Evolutionary conservation across 1,284 basidiomycete genomes (phyloP), one percentile per base, ranked within the genome.

Genomic region (Tilletia caries): DNA sequence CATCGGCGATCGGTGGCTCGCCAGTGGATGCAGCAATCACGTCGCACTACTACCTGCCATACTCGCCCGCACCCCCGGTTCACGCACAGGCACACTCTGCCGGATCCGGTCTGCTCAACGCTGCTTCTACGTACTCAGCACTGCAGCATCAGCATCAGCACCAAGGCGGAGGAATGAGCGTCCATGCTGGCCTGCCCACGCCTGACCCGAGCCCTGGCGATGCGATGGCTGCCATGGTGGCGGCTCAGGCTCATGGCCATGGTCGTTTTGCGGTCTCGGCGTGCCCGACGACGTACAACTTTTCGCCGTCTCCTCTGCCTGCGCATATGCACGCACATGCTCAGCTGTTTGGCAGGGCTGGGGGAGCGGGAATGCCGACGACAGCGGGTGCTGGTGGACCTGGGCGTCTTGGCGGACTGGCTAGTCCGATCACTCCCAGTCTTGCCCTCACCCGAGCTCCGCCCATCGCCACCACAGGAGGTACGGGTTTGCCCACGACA

Each of bases 191-290:
- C 23, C 33, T 62, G 33, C 58, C 58, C 13, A 62, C 58, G 8
- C 58, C 58, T 32, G 58, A 29, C 29, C 58, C 58, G 1, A 62
- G 58, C 32, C 58, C 58, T n/a, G 18, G 58, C 6, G 58, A 62
- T 37, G 58, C 32, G 58, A 33, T 62, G 58, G 58, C 58, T 23
- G 52, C 52, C 52, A 27, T 29, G 29, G 13, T 29, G 10, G 27
- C 58, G 58, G 20, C 32, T 18, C 27, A 33, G 18, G 32, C 29
- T 18, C 32, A 33, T 2, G 58, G 3, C 15, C 29, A 33, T 2
- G 18, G 23, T 25, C 4, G 15, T 13, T 25, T 20, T 29, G 13
- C 52, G 23, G 18, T 25, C n/a, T n/a, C n/a, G n/a, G n/a, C n/a
- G n/a, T n/a, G n/a, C n/a, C n/a, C n/a, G 54, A 8, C 23, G 32